Evolutionary conservation across 306 rosid species (phyloP), one percentile per base, ranked within the genome.

Genomic region (Prosopis cineraria): DNA sequence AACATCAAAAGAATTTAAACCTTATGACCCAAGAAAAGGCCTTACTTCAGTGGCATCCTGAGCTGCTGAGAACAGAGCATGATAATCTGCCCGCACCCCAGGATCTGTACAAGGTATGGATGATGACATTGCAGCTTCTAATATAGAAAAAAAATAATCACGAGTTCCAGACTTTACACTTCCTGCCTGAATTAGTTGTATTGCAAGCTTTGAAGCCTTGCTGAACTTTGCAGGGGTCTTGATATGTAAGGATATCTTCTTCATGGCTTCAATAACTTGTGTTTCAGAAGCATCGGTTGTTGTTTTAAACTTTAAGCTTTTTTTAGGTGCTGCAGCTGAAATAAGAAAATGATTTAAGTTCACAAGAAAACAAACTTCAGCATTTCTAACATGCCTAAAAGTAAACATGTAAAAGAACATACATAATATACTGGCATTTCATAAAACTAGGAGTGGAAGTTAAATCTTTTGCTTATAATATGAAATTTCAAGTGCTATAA

Each of bases 181-280:
- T 85, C 99, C 97, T 0, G 97, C 93, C 68, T 89, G 89, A 86
- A 93, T 88, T 78, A 93, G 88, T 88, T 91, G 98, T 64, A 95
- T 84, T 29, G 97, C 96, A 70, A 92, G 97, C 88, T 95, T 89
- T 39, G 98, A 85, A 82, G 99, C 99, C 89, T 95, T 95, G 56
- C 86, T 74, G 70, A 91, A 86, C 83, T 95, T 95, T 2, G 87
- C 59, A 41, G 97, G 96, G 85, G 87, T 91, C 87, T 86, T 95
- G 48, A 95, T 93, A 81, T 93, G 99, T 0, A 90, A 91, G 20
- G 97, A 84, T 89, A 95, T 91, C 89, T 93, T 95, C 86, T 87
- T 88, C 98, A 91, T 95, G 31, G 99, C 98, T 72, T 92, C 93
- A 52, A 84, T 83, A 76, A 95, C 87, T 80, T 95, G 98, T 36